Percentiles rank a stretch among this genome's conserved stretches.
Conservation (phyloP, 2,329 filamentous ascomycete species). For the Stagonosporopsis vannaccii region DNA sequence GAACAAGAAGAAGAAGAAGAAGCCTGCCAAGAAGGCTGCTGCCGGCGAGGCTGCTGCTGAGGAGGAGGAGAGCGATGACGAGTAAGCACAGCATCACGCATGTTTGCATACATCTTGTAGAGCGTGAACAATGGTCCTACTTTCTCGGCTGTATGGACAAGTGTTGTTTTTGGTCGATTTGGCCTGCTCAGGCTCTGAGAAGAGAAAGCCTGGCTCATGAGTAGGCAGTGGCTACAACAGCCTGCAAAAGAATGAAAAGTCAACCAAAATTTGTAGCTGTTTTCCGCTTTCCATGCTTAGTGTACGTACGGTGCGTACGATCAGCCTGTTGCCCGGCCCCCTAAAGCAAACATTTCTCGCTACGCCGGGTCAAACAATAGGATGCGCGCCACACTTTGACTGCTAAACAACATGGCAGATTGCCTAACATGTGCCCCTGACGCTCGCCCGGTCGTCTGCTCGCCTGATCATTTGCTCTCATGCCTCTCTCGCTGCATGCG, state of each 20-base stretch:
- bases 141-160: neutral
- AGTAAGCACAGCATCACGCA: conserved; percentile 26
- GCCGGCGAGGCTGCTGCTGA: conserved; percentile 56
- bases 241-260: conserved; percentile 26
- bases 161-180: conserved; percentile 17
- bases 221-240: conserved; percentile 20
- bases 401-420: neutral
- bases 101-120: conserved; percentile 4
- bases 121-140: neutral
- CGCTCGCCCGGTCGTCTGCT: neutral
- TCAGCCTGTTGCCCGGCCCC: neutral
- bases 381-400: neutral
- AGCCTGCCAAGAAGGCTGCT: conserved; percentile 69
- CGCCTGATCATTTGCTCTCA: neutral
- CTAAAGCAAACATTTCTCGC: neutral
- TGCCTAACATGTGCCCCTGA: neutral
- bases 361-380: neutral
- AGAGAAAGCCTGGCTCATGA: conserved; percentile 1
- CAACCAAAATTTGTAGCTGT: conserved; percentile 4
- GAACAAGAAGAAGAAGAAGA: conserved; percentile 85
- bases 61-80: conserved; percentile 44
- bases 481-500: neutral
- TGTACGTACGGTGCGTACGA: neutral
- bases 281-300: neutral
- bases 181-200: conserved; percentile 1